Conservation (phyloP, 495 filamentous ascomycete genomes). For the Lindgomyces ingoldianus region DNA sequence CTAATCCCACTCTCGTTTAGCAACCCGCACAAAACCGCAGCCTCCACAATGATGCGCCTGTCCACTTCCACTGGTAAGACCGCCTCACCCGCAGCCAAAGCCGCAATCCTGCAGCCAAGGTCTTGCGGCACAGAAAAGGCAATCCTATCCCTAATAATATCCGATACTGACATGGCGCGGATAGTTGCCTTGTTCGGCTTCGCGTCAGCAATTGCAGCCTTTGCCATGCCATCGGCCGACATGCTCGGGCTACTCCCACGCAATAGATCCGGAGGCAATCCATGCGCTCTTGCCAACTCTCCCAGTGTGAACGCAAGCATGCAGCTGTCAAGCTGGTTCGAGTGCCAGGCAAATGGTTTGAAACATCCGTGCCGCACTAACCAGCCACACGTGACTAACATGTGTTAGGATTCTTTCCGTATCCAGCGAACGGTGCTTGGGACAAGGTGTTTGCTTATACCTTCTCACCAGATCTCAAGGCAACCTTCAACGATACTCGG, state of each 20-base stretch:
- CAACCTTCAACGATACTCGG: constrained; percentile 31
- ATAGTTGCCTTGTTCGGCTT: constrained; percentile 1
- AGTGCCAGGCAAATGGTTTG: constrained; percentile 30
- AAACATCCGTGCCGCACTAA: neutral
- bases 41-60: neutral
- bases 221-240: constrained; percentile 2
- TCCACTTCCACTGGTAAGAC: neutral
- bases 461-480: constrained; percentile 19
- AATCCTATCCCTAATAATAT: neutral
- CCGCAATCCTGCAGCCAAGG: neutral
- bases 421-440: constrained; percentile 31
- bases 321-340: constrained; percentile 27
- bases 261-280: neutral
- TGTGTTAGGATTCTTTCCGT: constrained; percentile 30
- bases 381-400: neutral
- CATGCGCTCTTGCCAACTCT: constrained; percentile 17
- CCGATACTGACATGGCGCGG: neutral
- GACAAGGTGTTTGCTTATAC: constrained; percentile 19
- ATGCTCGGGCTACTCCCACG: neutral
- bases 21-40: no score
- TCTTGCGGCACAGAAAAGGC: no score
- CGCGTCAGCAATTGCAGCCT: neutral
- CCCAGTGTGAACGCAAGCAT: constrained; percentile 22
- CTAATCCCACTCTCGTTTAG: no score
- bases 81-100: neutral